These are phyloP conservation scores for Terfezia claveryi DNA, from an alignment of 495 filamentous ascomycete genomes.

Conservation along the genomic window DNA sequence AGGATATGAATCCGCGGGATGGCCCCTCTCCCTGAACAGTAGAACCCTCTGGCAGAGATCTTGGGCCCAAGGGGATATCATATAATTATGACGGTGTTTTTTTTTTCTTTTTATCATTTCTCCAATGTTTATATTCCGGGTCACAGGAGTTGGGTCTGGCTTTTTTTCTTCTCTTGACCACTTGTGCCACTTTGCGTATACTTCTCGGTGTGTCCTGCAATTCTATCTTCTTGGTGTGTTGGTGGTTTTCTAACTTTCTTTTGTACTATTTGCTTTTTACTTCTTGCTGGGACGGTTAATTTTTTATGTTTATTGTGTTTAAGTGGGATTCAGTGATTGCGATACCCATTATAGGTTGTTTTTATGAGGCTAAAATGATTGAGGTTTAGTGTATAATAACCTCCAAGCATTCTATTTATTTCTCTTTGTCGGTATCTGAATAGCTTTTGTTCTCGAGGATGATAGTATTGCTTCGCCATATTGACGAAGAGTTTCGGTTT, in stretches of 20 bases:
- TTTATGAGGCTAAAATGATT: too few relatives aligned
- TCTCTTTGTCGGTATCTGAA: too few relatives aligned
- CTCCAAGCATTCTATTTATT: too few relatives aligned
- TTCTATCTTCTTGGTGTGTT: not conserved
- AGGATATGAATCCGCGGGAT: constrained; percentile 13
- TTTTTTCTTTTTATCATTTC: not conserved
- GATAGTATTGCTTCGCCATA: too few relatives aligned
- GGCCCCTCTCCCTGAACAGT: not conserved
- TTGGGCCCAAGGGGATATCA: not conserved
- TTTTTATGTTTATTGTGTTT: not conserved
- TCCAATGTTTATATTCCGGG: not conserved
- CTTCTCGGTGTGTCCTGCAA: not conserved
- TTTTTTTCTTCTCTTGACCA: not conserved
- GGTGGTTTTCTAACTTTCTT: too few relatives aligned
- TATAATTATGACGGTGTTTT: not conserved
- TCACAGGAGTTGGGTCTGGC: not conserved
- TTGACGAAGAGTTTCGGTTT: too few relatives aligned
- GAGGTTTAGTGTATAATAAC: too few relatives aligned
- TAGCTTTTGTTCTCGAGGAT: too few relatives aligned
- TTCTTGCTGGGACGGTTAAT: not conserved
- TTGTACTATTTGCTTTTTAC: not conserved
- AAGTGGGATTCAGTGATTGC: too few relatives aligned
- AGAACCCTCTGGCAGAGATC: not conserved
- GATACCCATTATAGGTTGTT: too few relatives aligned
- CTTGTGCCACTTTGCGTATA: not conserved